Conservation (phyloP, 352 stramenopile genomes). For the Hyaloperonospora brassicae region DNA sequence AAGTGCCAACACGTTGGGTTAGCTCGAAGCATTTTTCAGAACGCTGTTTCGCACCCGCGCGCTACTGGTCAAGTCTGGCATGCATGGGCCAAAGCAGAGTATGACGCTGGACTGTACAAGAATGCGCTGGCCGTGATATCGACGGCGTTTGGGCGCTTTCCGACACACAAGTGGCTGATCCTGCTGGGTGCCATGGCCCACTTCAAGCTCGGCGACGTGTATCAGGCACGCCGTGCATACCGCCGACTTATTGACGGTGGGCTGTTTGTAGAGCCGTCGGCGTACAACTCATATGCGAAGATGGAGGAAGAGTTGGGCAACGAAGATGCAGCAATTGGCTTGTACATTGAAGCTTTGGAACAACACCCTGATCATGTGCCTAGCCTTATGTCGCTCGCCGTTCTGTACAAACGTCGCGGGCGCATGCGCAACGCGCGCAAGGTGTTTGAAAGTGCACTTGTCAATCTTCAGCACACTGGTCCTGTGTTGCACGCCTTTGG, state of each 20-base stretch:
- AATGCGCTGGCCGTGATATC: conserved; percentile 64
- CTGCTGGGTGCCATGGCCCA: conserved; percentile 68
- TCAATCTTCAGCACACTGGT: conserved; percentile 47
- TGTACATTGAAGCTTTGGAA: conserved; percentile 61
- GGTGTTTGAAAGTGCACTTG: conserved; percentile 57
- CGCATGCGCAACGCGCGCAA: conserved; percentile 42
- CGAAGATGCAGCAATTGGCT: conserved; percentile 44
- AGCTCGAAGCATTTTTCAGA: conserved; percentile 60
- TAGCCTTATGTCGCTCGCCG: conserved; percentile 68
- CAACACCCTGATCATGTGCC: conserved; percentile 59
- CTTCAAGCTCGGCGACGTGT: conserved; percentile 72
- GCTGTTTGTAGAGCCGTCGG: conserved; percentile 59
- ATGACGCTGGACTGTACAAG: conserved; percentile 62
- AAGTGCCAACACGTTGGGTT: conserved; percentile 56
- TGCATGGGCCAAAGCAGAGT: conserved; percentile 81
- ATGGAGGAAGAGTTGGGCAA: conserved; percentile 80
- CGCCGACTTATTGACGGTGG: conserved; percentile 66
- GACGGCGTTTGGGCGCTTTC: conserved; percentile 52
- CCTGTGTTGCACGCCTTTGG: conserved; percentile 64
- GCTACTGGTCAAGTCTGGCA: conserved; percentile 78
- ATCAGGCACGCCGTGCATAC: conserved; percentile 60
- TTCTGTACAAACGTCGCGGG: conserved; percentile 49
- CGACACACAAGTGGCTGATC: conserved; percentile 79
- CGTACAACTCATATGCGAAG: conserved; percentile 77
- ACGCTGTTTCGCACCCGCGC: conserved; percentile 35